Evolutionary conservation across 257 asterid genomes (phyloP).

Genomic region (Mitragyna speciosa): DNA sequence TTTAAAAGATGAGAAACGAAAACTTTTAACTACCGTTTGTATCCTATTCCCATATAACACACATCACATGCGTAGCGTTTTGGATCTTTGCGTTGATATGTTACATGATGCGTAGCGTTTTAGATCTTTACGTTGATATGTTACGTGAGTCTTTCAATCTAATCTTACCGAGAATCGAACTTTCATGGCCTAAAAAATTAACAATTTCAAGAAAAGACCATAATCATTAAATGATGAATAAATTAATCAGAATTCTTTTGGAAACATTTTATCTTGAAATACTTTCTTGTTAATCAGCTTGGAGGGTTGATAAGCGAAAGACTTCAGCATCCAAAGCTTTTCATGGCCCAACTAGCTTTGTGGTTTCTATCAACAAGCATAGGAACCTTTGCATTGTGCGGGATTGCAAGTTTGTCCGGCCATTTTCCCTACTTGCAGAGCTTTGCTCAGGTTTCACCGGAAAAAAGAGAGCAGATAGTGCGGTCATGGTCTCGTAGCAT

Average conservation of each 20-base stretch:
- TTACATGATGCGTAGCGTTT: background rate
- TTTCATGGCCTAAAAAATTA: background rate
- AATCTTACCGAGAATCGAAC: background rate
- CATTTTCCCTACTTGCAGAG: constrained; percentile 55
- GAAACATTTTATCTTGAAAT: background rate
- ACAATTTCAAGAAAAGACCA: background rate
- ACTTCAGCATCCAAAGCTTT: constrained; percentile 51
- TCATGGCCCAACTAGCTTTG: constrained; percentile 35
- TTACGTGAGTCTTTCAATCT: background rate
- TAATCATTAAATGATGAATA: no score
- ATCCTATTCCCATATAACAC: background rate
- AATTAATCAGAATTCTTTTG: background rate
- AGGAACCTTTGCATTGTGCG: constrained; percentile 67
- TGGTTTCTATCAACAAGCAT: constrained; percentile 58
- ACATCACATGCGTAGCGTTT: background rate
- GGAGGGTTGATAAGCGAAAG: constrained; percentile 42
- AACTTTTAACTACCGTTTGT: no score
- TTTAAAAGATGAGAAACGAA: no score
- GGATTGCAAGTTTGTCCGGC: constrained; percentile 46
- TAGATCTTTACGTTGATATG: background rate
- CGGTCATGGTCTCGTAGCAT: constrained; percentile 56
- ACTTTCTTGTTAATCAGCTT: constrained; percentile 34
- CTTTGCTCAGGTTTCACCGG: constrained; percentile 41
- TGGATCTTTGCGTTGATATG: background rate
- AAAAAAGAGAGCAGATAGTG: constrained; percentile 46